phyloP scores from a whole-genome alignment of 805 yeast species.

The Metschnikowia orientalis region DNA sequence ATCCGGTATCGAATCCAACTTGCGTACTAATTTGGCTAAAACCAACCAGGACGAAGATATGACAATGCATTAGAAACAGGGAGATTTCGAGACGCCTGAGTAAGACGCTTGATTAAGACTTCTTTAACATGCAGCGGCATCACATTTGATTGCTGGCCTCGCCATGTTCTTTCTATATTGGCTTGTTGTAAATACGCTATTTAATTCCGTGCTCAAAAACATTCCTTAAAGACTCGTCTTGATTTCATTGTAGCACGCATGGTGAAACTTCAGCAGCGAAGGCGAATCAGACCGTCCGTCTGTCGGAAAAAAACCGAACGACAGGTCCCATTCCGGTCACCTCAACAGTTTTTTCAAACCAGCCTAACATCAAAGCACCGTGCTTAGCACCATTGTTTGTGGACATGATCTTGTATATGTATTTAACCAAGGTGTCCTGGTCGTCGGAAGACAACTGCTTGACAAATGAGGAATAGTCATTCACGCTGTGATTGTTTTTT shows the following conservation, averaged over 20 bases:
- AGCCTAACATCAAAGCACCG: constrained; percentile 78
- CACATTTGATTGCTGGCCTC: no score
- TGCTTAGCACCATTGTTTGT: constrained; percentile 73
- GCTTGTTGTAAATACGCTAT: no score
- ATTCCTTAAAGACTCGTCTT: constrained; percentile 1
- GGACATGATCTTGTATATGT: constrained; percentile 81
- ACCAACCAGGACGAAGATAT: no score
- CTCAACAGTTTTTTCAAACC: constrained; percentile 90
- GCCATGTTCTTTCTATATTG: no score
- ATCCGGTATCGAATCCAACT: constrained; percentile 1
- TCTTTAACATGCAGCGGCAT: no score
- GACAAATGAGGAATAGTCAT: constrained; percentile 62
- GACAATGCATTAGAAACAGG: no score
- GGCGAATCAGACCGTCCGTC: constrained; percentile 72
- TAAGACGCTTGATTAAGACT: no score
- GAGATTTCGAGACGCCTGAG: no score
- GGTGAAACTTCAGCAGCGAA: no score
- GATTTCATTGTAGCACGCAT: no score
- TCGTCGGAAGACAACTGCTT: constrained; percentile 56
- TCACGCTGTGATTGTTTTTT: constrained; percentile 54
- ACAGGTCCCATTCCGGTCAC: constrained; percentile 85
- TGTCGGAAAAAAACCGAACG: constrained; percentile 79
- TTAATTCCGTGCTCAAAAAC: no score
- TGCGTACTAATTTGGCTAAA: constrained; percentile 4
- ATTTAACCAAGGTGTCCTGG: constrained; percentile 75